phyloP scores from a whole-genome alignment of 2,329 filamentous ascomycete species.

The Aureobasidium pullulans region DNA sequence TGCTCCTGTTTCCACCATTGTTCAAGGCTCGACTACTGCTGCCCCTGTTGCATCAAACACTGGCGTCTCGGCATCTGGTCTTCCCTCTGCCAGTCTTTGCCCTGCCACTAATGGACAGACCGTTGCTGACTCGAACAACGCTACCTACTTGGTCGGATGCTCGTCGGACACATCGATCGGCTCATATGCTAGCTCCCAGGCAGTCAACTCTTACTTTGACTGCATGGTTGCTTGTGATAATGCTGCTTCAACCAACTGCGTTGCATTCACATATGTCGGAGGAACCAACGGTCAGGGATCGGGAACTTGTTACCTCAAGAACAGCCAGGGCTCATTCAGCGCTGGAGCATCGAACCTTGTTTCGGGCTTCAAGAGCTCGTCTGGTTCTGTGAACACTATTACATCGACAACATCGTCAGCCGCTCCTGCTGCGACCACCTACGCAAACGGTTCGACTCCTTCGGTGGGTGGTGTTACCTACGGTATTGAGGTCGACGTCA shows the following conservation, averaged over 20 bases:
- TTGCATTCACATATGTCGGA: constrained; percentile 16
- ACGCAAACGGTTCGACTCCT: not conserved
- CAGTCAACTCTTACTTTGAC: constrained; percentile 13
- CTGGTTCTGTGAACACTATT: not conserved
- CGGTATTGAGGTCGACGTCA: not conserved
- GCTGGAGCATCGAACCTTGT: constrained; percentile 9
- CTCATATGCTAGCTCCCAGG: constrained; percentile 7
- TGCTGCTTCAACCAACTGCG: constrained; percentile 4
- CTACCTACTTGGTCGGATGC: constrained; percentile 10
- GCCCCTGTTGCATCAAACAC: constrained; percentile 7
- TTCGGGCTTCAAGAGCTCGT: not conserved
- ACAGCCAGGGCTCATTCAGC: not conserved
- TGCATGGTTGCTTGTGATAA: constrained; percentile 14
- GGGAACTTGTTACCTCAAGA: constrained; percentile 14
- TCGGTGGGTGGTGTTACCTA: not conserved
- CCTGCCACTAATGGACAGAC: constrained; percentile 14
- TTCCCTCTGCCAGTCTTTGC: constrained; percentile 17
- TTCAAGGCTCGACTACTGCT: constrained; percentile 12
- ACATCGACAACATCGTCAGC: constrained; percentile 14
- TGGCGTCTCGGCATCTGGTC: constrained; percentile 9
- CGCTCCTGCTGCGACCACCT: constrained; percentile 14
- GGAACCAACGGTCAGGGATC: constrained; percentile 1
- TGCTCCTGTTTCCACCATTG: constrained; percentile 14
- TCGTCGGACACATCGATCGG: constrained; percentile 5
- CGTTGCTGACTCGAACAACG: constrained; percentile 10